Evolutionary conservation across 768 basidiomycete species (phyloP).

Genomic region (Lentinula raphanica): DNA sequence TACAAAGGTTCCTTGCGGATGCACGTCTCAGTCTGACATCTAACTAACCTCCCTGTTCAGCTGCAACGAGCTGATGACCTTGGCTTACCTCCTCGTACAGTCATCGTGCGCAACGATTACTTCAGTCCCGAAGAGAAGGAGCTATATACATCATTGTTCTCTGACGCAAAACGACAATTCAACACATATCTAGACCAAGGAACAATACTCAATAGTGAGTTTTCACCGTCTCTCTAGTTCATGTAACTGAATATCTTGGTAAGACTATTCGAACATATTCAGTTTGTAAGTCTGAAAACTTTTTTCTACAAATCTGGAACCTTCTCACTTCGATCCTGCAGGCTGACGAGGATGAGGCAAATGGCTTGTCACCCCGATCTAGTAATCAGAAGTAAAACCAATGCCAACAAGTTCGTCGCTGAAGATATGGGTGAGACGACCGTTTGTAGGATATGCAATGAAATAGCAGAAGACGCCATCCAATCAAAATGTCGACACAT

Average conservation of each 20-base stretch:
- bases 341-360: slow-evolving; percentile 93
- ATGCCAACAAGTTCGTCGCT: slow-evolving; percentile 52
- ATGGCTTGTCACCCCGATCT: slow-evolving; percentile 95
- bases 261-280: slow-evolving; percentile 89
- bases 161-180: slow-evolving; percentile 90
- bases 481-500: slow-evolving; percentile 90
- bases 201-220: slow-evolving; percentile 87
- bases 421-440: slow-evolving; percentile 69
- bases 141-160: slow-evolving; percentile 84
- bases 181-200: slow-evolving; percentile 86
- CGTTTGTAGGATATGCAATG: slow-evolving; percentile 93
- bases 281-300: slow-evolving; percentile 48
- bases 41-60: slow-evolving; percentile 28
- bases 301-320: not conserved
- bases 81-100: slow-evolving; percentile 87
- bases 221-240: not conserved
- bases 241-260: not conserved
- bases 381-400: slow-evolving; percentile 82
- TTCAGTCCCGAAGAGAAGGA: slow-evolving; percentile 98
- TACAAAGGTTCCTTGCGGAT: slow-evolving; percentile 53
- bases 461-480: slow-evolving; percentile 96
- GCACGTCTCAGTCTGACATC: slow-evolving; percentile 1
- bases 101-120: slow-evolving; percentile 82
- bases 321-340: slow-evolving; percentile 24
- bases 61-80: slow-evolving; percentile 95